Base-by-base conservation (phyloP, 306 rosid species). In the Rubus parviflorus region DNA sequence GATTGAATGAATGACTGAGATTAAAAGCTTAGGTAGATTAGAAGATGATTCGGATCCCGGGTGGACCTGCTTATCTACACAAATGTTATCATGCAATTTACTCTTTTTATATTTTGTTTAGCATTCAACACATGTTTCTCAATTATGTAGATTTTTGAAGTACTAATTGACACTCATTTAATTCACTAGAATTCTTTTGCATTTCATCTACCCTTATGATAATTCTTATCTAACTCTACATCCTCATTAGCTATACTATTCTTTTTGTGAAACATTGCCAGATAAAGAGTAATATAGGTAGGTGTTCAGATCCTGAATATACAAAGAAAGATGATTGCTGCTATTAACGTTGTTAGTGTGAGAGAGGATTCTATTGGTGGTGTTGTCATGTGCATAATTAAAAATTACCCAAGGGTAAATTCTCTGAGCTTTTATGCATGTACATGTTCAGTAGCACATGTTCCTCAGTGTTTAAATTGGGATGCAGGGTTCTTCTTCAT, bases 361-460 rank as follows among this genome's bases (percentile, higher is more conserved):
- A 91, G 35, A 83, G 98, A 98, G 80, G 94, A 96, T 74, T 96
- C 99, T 42, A 87, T 92, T 73, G 97, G 98, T 52, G 99, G 97
- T 64, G 91, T 92, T 74, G 96, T 96, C 58, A 89, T 97, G 1
- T 96, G 98, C 93, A 86, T 96, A 30, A 96, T 89, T 85, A 91
- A 90, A 83, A 91, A 90, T 58, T 92, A 96, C 80, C 98, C 96
- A 37, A 88, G 88, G 5, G 99, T 96, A 92, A 74, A 58, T 37
- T 65, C 65, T 12, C 35, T 30, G 9, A 46, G 49, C 58, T 54
- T 17, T 15, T 69, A 9, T 20, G 8, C 41, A 2, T 56, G 30
- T 25, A 4, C 69, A 35, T 1, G 13, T 7, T 30, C 63, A 70
- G 49, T 19, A 40, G 68, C 19, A n/a, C 65, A 19, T 51, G 63